phyloP scores from a whole-genome alignment of 2,329 filamentous ascomycete species.

The Aquanectria penicillioides region DNA sequence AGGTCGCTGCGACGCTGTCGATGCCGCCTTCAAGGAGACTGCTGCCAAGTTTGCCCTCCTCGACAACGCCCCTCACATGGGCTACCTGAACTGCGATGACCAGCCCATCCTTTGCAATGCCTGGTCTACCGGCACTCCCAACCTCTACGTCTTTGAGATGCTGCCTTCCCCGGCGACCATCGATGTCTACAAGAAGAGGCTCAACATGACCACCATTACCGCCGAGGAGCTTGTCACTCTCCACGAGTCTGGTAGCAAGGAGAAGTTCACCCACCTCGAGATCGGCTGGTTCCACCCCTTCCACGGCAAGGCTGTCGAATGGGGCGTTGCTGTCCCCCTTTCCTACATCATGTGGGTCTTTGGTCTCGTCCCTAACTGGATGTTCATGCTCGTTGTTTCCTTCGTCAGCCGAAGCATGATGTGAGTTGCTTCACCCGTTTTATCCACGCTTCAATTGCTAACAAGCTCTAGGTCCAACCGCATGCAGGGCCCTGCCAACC shows the following conservation, averaged over 20 bases:
- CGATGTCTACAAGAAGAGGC: constrained; percentile 70
- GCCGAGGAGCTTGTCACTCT: constrained; percentile 70
- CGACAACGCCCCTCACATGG: constrained; percentile 73
- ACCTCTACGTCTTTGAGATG: constrained; percentile 74
- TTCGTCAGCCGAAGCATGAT: constrained; percentile 80
- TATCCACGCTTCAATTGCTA: constrained; percentile 29
- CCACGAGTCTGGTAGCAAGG: constrained; percentile 61
- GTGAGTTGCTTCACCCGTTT: constrained; percentile 60
- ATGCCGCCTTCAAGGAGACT: constrained; percentile 74
- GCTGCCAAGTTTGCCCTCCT: constrained; percentile 70
- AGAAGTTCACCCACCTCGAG: constrained; percentile 61
- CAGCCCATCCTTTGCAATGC: constrained; percentile 79
- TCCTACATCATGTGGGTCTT: constrained; percentile 76
- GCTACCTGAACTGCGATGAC: constrained; percentile 77
- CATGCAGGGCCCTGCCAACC: constrained; percentile 39
- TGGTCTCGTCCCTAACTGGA: constrained; percentile 76
- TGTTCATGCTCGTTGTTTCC: constrained; percentile 80
- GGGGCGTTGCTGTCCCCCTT: constrained; percentile 69
- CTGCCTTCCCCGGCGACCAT: constrained; percentile 71
- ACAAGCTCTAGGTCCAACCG: constrained; percentile 50
- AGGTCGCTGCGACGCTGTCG: constrained; percentile 73
- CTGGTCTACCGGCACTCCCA: constrained; percentile 73
- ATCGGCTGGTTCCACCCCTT: constrained; percentile 78
- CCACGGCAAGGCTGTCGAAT: constrained; percentile 72
- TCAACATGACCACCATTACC: constrained; percentile 77